These are phyloP conservation scores for Phanerochaete sordida DNA, from an alignment of 768 basidiomycete species.

Conservation along the genomic window DNA sequence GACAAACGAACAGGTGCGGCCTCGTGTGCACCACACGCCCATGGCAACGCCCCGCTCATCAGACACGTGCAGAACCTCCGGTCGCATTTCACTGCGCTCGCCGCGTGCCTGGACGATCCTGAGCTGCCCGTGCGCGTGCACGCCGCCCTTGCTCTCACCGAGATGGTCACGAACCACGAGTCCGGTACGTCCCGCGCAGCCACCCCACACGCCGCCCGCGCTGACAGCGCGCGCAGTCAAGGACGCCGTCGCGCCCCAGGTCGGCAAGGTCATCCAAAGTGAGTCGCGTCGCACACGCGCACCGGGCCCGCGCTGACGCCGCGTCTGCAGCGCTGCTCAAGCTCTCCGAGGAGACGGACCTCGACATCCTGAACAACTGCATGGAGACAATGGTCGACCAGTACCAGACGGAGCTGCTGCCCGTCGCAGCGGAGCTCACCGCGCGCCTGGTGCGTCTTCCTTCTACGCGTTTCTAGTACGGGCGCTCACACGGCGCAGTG, in stretches of 20 bases:
- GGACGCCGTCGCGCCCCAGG: slow-evolving; percentile 64
- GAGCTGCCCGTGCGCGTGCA: slow-evolving; percentile 85
- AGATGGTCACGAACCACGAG: slow-evolving; percentile 64
- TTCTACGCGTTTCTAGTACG: neutral
- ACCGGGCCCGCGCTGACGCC: neutral
- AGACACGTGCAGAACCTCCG: slow-evolving; percentile 49
- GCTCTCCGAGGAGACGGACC: slow-evolving; percentile 86
- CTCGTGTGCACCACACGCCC: neutral
- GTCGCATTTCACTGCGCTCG: slow-evolving; percentile 61
- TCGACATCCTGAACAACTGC: slow-evolving; percentile 77
- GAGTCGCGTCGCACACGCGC: slow-evolving; percentile 3
- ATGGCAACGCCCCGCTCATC: neutral
- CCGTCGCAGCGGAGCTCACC: slow-evolving; percentile 79
- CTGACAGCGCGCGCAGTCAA: slow-evolving; percentile 43
- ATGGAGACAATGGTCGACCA: slow-evolving; percentile 87
- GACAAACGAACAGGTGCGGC: slow-evolving; percentile 55
- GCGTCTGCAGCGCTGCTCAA: slow-evolving; percentile 63
- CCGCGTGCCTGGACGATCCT: slow-evolving; percentile 67
- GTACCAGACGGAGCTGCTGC: slow-evolving; percentile 80
- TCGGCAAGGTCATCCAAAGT: slow-evolving; percentile 89
- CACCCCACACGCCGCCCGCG: neutral
- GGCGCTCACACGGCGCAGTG: slow-evolving; percentile 49
- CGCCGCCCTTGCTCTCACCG: slow-evolving; percentile 75
- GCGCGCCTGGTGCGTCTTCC: slow-evolving; percentile 60
- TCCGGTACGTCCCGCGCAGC: slow-evolving; percentile 41